phyloP scores from a whole-genome alignment of 2,329 filamentous ascomycete species.

The Chaetomiaceae sp. region DNA sequence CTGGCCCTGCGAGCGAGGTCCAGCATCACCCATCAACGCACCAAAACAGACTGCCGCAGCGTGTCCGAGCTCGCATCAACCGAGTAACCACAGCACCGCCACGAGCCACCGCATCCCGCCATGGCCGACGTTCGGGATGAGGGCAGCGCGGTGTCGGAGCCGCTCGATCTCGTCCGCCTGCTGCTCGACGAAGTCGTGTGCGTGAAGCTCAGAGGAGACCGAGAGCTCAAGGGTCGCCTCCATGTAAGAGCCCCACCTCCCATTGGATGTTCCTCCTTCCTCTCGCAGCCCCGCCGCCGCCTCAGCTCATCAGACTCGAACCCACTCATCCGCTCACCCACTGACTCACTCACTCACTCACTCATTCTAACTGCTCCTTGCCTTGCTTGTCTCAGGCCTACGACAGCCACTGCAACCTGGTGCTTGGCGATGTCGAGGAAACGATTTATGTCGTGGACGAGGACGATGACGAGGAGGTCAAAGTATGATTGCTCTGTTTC shows the following conservation, averaged over 20 bases:
- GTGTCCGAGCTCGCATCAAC: no score
- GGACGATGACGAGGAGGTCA: constrained; percentile 66
- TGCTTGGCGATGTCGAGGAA: constrained; percentile 94
- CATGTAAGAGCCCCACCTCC: constrained; percentile 59
- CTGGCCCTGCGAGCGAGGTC: background rate
- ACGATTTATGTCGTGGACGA: constrained; percentile 91
- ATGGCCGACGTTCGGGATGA: constrained; percentile 85
- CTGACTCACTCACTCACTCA: no score
- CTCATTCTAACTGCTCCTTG: no score
- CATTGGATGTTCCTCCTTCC: no score
- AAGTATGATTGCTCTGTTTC: constrained; percentile 48
- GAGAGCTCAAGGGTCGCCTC: constrained; percentile 89
- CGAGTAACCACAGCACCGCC: no score
- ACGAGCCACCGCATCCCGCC: constrained; percentile 39
- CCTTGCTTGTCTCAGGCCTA: constrained; percentile 86
- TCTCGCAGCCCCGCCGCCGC: no score
- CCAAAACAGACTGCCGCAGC: no score
- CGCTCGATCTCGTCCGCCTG: constrained; percentile 89
- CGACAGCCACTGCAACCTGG: constrained; percentile 95
- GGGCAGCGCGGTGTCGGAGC: constrained; percentile 71
- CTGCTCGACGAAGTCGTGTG: constrained; percentile 94
- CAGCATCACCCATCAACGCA: no score
- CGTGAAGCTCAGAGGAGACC: constrained; percentile 91
- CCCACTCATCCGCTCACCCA: no score
- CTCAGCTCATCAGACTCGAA: no score